phyloP scores from a whole-genome alignment of 2,329 filamentous ascomycete genomes.

The Penicillium thymicola region DNA sequence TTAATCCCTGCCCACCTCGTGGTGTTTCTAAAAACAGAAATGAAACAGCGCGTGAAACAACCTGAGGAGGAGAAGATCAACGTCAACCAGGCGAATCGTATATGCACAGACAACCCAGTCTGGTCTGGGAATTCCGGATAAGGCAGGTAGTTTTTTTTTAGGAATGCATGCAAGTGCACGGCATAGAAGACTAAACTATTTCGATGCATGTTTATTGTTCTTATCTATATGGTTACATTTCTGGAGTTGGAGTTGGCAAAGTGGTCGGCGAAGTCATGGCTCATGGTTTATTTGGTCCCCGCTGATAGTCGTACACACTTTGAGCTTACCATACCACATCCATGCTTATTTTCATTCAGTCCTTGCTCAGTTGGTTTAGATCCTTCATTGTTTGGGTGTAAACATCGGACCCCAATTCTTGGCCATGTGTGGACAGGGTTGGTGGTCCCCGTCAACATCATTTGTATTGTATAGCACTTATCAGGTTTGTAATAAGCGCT shows the following conservation, averaged over 20 bases:
- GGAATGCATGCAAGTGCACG: not conserved
- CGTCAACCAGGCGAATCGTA: not conserved
- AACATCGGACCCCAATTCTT: not conserved
- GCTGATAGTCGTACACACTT: constrained; percentile 3
- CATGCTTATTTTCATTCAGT: not conserved
- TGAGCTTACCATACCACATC: not conserved
- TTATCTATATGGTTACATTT: not conserved
- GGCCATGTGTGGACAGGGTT: not conserved
- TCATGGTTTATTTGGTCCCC: constrained; percentile 11
- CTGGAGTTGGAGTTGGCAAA: not conserved
- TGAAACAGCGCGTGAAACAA: constrained; percentile 1
- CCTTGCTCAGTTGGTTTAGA: not conserved
- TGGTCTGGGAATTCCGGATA: not conserved
- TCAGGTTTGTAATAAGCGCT: not conserved
- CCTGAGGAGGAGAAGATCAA: not conserved
- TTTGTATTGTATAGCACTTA: too few relatives aligned
- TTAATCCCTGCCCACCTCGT: constrained; percentile 11
- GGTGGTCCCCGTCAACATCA: not conserved
- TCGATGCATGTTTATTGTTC: not conserved
- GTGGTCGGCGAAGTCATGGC: constrained; percentile 1
- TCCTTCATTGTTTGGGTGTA: not conserved
- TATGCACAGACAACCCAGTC: not conserved
- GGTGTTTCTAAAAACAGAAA: constrained; percentile 13
- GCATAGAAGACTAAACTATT: not conserved
- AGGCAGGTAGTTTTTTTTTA: not conserved